Conservation (phyloP, 257 asterid species). For the Przewalskia tangutica region DNA sequence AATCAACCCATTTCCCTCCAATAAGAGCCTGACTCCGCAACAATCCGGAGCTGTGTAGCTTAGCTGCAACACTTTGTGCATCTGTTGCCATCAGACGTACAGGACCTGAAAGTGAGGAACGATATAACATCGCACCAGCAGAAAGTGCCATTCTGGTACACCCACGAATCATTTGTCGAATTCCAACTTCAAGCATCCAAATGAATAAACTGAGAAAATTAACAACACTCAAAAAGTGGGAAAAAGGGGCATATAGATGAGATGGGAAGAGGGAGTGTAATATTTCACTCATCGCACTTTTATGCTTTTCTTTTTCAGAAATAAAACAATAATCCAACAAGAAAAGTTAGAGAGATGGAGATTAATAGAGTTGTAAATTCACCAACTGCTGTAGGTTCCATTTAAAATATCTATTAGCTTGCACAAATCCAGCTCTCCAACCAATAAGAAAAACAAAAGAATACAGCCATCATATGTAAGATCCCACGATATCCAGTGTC, state of each 20-base stretch:
- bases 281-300: not conserved
- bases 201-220: not conserved
- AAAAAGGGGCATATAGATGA: not conserved
- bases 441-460: not conserved
- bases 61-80: conserved; percentile 46
- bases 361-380: too few relatives aligned
- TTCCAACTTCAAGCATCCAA: not conserved
- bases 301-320: not conserved
- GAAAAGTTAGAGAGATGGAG: not conserved
- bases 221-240: not conserved
- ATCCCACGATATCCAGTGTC: not conserved
- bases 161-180: not conserved
- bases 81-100: conserved; percentile 47
- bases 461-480: not conserved
- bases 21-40: conserved; percentile 73
- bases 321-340: not conserved
- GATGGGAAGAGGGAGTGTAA: not conserved
- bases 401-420: not conserved
- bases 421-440: not conserved
- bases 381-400: not conserved
- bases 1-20: conserved; percentile 93
- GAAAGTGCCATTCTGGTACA: not conserved
- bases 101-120: not conserved
- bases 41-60: conserved; percentile 65
- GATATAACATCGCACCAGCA: conserved; percentile 4